A percentile compares a stretch with the other conserved stretches of the same genome.
These are phyloP conservation scores for Coprinopsis strossmayeri DNA, from an alignment of 768 basidiomycete genomes.

Conservation along the genomic window DNA sequence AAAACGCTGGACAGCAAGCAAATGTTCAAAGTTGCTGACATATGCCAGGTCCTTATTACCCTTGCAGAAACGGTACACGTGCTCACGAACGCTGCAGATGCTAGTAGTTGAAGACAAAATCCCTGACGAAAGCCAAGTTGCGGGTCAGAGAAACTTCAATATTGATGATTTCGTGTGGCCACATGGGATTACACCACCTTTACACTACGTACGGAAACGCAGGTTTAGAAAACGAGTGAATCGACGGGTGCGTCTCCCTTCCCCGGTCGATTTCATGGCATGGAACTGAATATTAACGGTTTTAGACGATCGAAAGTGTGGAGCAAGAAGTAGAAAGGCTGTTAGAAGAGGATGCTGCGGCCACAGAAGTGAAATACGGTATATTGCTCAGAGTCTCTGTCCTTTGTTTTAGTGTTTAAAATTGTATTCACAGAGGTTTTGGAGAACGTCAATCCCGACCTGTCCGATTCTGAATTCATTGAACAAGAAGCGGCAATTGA, in stretches of 20 bases:
- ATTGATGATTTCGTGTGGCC: slow-evolving; percentile 97
- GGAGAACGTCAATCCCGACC: slow-evolving; percentile 86
- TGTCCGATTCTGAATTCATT: slow-evolving; percentile 84
- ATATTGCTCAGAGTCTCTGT: too few species aligned
- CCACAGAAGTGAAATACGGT: slow-evolving; percentile 76
- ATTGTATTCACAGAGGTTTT: slow-evolving; percentile 51
- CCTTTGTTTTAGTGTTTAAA: too few species aligned
- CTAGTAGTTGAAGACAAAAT: slow-evolving; percentile 78
- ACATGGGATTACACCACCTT: slow-evolving; percentile 90
- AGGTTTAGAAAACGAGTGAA: slow-evolving; percentile 90
- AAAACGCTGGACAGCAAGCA: slow-evolving; percentile 95
- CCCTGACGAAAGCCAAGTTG: slow-evolving; percentile 60
- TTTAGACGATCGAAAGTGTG: slow-evolving; percentile 87
- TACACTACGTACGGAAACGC: slow-evolving; percentile 85
- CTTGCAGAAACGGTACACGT: slow-evolving; percentile 8
- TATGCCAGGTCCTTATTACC: slow-evolving; percentile 70
- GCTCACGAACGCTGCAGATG: slow-evolving; percentile 54
- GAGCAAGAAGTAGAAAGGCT: slow-evolving; percentile 90
- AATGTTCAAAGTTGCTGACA: slow-evolving; percentile 98
- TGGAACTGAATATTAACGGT: not conserved
- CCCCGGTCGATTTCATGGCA: not conserved
- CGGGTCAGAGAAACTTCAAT: slow-evolving; percentile 65
- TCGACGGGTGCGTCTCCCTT: slow-evolving; percentile 49
- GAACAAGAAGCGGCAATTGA: slow-evolving; percentile 63
- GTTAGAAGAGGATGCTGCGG: slow-evolving; percentile 71